A percentile compares a stretch with the other conserved stretches of the same genome.
Conservation (phyloP, 208 protist genomes). For the Herpetomonas samuelpessoai region DNA sequence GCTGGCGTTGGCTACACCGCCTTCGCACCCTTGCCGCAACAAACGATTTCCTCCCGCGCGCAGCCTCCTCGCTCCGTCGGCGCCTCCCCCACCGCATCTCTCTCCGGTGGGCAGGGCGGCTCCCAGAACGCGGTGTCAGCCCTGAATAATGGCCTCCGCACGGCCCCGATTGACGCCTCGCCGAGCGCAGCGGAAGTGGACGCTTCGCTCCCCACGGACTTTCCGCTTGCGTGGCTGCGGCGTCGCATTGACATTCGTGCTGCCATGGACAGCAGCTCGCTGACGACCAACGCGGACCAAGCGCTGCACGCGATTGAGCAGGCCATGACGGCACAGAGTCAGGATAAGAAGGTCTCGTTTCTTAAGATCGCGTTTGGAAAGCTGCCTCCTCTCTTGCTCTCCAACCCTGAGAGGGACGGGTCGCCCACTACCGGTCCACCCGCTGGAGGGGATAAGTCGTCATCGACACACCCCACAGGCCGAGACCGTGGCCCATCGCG, state of each 20-base stretch:
- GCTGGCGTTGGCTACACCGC: not conserved
- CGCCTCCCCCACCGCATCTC: no score
- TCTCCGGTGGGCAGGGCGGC: not conserved
- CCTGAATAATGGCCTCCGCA: no score
- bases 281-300: constrained; percentile 32
- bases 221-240: constrained; percentile 46
- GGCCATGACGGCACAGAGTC: constrained; percentile 26
- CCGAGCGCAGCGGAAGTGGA: constrained; percentile 13
- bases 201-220: constrained; percentile 43
- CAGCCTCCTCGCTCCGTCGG: not conserved
- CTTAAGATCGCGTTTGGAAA: constrained; percentile 48
- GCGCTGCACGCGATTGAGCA: constrained; percentile 52
- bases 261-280: constrained; percentile 17
- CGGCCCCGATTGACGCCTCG: no score
- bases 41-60: not conserved
- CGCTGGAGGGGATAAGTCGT: not conserved
- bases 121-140: no score
- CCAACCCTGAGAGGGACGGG: no score
- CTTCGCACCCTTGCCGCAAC: not conserved
- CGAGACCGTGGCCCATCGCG: no score
- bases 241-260: constrained; percentile 30
- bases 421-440: not conserved
- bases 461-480: no score
- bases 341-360: constrained; percentile 35
- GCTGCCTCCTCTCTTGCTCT: constrained; percentile 36